Evolutionary conservation across 352 stramenopile species (phyloP).

Genomic region (Pythium dissotocum): DNA sequence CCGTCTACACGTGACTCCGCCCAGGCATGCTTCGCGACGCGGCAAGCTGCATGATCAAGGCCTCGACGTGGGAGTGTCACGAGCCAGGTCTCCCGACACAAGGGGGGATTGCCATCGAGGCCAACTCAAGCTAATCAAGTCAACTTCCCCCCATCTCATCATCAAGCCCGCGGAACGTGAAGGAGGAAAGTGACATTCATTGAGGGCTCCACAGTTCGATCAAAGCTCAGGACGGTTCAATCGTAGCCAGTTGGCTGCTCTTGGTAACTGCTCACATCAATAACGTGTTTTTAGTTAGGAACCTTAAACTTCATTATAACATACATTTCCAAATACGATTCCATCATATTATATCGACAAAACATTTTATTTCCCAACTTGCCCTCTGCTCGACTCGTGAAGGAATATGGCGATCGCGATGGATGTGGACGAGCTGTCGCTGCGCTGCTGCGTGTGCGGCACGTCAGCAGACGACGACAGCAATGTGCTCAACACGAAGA

Average conservation of each 20-base stretch:
- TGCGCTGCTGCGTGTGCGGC: constrained; percentile 88
- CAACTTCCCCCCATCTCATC: no score
- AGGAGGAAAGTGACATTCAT: background rate
- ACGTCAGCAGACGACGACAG: constrained; percentile 83
- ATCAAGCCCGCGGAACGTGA: constrained; percentile 1
- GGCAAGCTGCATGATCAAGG: constrained; percentile 33
- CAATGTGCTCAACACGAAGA: constrained; percentile 91
- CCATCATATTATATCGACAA: no score
- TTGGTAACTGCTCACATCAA: no score
- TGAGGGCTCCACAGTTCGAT: no score
- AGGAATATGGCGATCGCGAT: constrained; percentile 16
- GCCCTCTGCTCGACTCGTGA: background rate
- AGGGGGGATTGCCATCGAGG: background rate
- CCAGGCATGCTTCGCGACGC: constrained; percentile 26
- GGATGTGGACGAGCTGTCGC: constrained; percentile 71
- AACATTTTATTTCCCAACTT: no score
- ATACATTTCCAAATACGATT: no score
- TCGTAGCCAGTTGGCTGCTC: no score
- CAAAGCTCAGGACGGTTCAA: no score
- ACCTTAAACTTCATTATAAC: no score
- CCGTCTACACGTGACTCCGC: constrained; percentile 24
- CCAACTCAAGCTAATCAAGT: background rate
- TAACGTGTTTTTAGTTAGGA: no score
- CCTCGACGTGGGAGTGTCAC: no score
- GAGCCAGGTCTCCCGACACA: no score